These are phyloP conservation scores for Nepenthes gracilis DNA, from an alignment of 148 eudicot genomes.

Conservation along the genomic window DNA sequence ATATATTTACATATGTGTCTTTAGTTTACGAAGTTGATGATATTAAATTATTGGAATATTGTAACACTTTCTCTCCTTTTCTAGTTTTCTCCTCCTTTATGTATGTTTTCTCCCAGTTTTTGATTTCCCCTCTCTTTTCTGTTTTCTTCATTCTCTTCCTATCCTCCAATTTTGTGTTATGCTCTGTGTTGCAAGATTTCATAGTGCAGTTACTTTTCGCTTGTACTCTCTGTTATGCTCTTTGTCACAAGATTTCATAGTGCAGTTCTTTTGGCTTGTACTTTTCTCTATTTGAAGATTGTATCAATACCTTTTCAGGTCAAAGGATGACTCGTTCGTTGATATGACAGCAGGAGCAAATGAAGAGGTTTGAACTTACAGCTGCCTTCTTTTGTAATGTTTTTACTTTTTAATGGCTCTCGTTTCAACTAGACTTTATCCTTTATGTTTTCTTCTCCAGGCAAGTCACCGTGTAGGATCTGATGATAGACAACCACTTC, in stretches of 20 bases:
- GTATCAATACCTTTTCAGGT: slow-evolving; percentile 24
- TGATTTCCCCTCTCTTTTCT: too few species aligned
- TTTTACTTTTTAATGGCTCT: background rate
- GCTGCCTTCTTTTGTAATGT: background rate
- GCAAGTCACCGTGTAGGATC: slow-evolving; percentile 58
- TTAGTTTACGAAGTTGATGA: too few species aligned
- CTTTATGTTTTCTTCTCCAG: slow-evolving; percentile 25
- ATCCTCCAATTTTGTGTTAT: too few species aligned
- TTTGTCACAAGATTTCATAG: background rate
- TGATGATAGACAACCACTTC: slow-evolving; percentile 84
- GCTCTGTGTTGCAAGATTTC: too few species aligned
- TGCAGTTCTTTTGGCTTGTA: background rate
- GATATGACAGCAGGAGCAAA: slow-evolving; percentile 90
- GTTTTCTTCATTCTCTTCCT: too few species aligned
- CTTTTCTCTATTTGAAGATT: background rate
- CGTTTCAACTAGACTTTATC: background rate
- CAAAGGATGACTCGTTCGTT: slow-evolving; percentile 44
- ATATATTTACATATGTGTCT: too few species aligned
- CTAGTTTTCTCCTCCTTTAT: too few species aligned
- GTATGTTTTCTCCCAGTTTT: too few species aligned
- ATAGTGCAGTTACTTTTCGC: too few species aligned
- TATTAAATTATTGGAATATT: too few species aligned
- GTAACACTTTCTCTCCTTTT: too few species aligned
- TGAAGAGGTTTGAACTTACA: slow-evolving; percentile 54
- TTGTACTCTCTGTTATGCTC: too few species aligned